Evolutionary conservation across 768 basidiomycete species (phyloP).

Genomic region (Hericium rajendrae): DNA sequence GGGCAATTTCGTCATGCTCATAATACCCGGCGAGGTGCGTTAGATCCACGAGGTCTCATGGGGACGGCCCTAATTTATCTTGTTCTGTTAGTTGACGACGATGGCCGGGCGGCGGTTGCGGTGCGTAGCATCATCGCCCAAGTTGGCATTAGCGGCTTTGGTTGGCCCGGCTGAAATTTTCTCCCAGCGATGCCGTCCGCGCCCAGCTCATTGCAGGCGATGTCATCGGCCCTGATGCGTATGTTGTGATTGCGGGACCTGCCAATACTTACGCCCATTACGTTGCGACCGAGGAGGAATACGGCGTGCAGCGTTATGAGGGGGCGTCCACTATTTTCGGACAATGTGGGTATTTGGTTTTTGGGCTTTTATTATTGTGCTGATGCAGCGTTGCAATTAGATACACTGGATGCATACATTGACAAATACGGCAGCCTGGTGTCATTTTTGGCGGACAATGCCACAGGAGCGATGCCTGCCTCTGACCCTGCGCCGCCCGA

Average conservation of each 20-base stretch:
- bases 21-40: conserved; percentile 55
- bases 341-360: conserved; percentile 39
- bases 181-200: conserved; percentile 55
- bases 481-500: conserved; percentile 59
- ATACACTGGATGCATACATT: conserved; percentile 73
- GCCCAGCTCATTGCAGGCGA: conserved; percentile 52
- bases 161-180: neutral
- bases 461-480: conserved; percentile 33
- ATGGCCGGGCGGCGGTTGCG: conserved; percentile 74
- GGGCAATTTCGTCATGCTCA: conserved; percentile 66
- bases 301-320: conserved; percentile 67
- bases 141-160: neutral
- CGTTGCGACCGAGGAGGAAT: conserved; percentile 65
- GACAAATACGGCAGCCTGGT: conserved; percentile 64
- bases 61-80: neutral
- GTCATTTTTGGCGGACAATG: conserved; percentile 45
- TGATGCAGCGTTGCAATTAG: conserved; percentile 24
- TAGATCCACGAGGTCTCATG: neutral
- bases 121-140: conserved; percentile 23
- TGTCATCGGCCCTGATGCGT: conserved; percentile 55
- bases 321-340: conserved; percentile 77
- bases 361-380: conserved; percentile 3
- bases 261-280: conserved; percentile 76
- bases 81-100: conserved; percentile 41
- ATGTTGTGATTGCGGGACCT: conserved; percentile 74